phyloP scores from a whole-genome alignment of 2,329 filamentous ascomycete species.

The Stemphylium beticola region DNA sequence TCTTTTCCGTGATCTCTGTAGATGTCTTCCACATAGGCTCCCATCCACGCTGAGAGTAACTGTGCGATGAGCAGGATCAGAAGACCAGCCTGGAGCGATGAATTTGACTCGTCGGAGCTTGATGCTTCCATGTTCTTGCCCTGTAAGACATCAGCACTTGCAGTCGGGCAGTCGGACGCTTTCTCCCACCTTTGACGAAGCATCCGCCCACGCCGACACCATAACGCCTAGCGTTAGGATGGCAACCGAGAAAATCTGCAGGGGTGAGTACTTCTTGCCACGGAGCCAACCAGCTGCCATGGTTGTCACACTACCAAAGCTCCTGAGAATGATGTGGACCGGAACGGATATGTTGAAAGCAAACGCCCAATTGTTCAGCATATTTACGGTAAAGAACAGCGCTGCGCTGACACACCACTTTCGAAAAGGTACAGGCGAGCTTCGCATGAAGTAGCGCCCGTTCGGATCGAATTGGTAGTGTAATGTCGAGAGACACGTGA shows the following conservation, averaged over 20 bases:
- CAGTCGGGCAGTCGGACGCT: background rate
- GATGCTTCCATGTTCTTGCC: conserved; percentile 53
- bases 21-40: conserved; percentile 89
- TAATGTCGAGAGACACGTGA: conserved; percentile 68
- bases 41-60: conserved; percentile 90
- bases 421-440: conserved; percentile 79
- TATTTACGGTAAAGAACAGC: conserved; percentile 91
- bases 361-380: conserved; percentile 97
- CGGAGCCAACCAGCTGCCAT: conserved; percentile 88
- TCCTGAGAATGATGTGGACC: conserved; percentile 94
- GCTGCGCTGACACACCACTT: conserved; percentile 89
- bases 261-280: conserved; percentile 80
- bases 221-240: conserved; percentile 87
- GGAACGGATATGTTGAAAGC: conserved; percentile 96
- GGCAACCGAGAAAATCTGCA: conserved; percentile 81
- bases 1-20: conserved; percentile 85
- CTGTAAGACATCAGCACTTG: conserved; percentile 37
- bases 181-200: conserved; percentile 73
- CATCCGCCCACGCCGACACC: conserved; percentile 87
- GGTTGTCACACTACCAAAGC: conserved; percentile 93
- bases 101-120: conserved; percentile 45
- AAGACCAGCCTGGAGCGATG: conserved; percentile 72
- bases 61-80: conserved; percentile 86
- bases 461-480: conserved; percentile 57
- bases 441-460: conserved; percentile 74